Conservation (phyloP, 257 asterid genomes). For the Penstemon newberryi region DNA sequence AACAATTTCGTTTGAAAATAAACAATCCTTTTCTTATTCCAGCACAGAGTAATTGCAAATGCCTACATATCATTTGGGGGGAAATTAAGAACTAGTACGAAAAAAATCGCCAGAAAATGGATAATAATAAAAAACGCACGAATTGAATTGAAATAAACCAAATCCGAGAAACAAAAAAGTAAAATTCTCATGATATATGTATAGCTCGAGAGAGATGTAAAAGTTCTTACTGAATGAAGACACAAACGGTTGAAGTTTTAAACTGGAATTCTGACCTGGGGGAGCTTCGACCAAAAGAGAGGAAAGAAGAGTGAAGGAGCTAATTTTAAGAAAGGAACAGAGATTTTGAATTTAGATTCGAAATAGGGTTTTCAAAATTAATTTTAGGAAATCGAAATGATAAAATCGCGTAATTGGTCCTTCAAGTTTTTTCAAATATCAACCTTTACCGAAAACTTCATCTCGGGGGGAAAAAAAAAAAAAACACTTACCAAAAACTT, state of each 20-base stretch:
- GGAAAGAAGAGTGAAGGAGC: background rate
- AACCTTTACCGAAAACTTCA: too few relatives aligned
- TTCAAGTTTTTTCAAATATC: too few relatives aligned
- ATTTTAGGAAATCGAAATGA: too few relatives aligned
- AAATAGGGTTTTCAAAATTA: background rate
- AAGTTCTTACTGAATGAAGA: conserved; percentile 14
- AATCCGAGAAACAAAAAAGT: conserved; percentile 4
- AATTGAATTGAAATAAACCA: background rate
- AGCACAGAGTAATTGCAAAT: background rate
- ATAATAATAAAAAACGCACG: conserved; percentile 11
- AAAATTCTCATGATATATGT: background rate
- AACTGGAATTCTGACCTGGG: background rate
- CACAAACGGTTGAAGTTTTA: background rate
- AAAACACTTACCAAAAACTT: too few relatives aligned
- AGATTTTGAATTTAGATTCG: background rate
- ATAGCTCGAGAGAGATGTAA: background rate
- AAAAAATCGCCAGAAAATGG: background rate
- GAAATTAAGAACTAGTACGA: background rate
- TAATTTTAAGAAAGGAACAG: background rate
- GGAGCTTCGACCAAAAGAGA: background rate
- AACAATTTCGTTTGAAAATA: background rate
- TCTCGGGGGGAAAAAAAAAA: too few relatives aligned
- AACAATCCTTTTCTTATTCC: background rate
- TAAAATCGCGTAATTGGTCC: too few relatives aligned
- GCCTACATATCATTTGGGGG: background rate